Evolutionary conservation across 768 basidiomycete genomes (phyloP), one percentile per base, ranked within the genome.

Genomic region (Phaeolepiota aurea): DNA sequence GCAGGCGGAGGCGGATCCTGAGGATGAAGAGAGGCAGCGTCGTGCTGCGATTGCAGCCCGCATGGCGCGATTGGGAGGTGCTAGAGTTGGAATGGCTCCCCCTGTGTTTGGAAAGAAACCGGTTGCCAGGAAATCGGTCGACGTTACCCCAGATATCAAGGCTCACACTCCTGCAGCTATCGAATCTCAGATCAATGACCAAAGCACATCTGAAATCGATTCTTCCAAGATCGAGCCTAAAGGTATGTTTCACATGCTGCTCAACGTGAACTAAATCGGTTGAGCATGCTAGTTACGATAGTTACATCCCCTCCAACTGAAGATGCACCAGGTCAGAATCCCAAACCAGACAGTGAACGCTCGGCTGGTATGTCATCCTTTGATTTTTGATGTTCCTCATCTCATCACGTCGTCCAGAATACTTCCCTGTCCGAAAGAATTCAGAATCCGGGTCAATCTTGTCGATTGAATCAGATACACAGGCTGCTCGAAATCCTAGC

Each of bases 11-110:
- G 42, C 48, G 18, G 79, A 79, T 51, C 71, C 74, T 1, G 79
- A 82, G 52, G 79, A 81, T 37, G 82, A 85, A 48, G 84, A 87
- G 50, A 68, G 82, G 40, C 82, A 87, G 53, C 75, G 84, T 34
- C 76, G 92, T 32, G 86, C 89, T 3, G 82, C 87, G 9, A 82
- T 97, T 53, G 89, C 91, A 21, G 90, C 90, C 16, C 74, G 91
- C 34, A 90, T 98, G 89, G 91, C 90, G 31, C 82, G 84, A 44
- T 71, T 97, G 13, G 93, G 93, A 20, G 93, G 90, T 36, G 77
- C 87, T 11, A 68, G 82, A 41, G 66, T 90, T 16, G 87, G 87
- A 3, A 85, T 94, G 83, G 76, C 68, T 1, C 80, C 82, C 1
- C 82, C 86, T 37, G 64, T 82, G 44, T 79, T 87, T 59, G 79